Base-by-base conservation (phyloP, 805 yeast genomes). In the Ogataea ganodermae region DNA sequence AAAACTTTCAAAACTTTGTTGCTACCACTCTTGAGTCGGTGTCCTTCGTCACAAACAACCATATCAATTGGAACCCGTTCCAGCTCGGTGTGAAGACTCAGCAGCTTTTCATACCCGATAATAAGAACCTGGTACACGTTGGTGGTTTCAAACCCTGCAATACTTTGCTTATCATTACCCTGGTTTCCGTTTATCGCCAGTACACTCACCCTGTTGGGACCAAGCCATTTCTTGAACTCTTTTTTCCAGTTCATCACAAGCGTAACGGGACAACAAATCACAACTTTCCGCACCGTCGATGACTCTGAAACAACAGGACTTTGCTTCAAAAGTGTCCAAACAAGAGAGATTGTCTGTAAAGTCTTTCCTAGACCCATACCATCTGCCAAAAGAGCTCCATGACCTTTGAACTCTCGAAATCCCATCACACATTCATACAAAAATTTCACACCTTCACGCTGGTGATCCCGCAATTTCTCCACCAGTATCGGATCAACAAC, bases 351-450 rank as follows among this genome's bases (percentile, higher is more conserved):
- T 0, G 97, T 81, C 79, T 84, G 91, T 35, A 94, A 67, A 0
- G 98, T 91, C 59, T 87, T 87, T 2, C 97, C 97, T 14, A 94
- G 71, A 0, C 99, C 99, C 99, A 94, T 94, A 58, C 92, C 98
- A 66, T 94, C 99, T 0, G 99, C 99, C 35, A 94, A 66, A 4
- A 94, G 68, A 2, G 92, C 91, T 0, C 99, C 98, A 35, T 67
- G 56, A 0, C 79, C 78, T 2, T 71, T 69, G 17, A 67, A 67
- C 3, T 74, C 75, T 21, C 77, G 69, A 43, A 77, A 67, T 0
- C 96, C 96, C 84, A 86, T 79, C 1, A 91, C 77, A 56, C 96
- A 88, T 47, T 86, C 85, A 61, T 89, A 89, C 56, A 94, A 68
- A 59, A 94, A 94, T 44, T 68, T 63, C 0, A 92, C 87, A 2